phyloP scores from a whole-genome alignment of 805 yeast species.

The Kuraishia floccosa region DNA sequence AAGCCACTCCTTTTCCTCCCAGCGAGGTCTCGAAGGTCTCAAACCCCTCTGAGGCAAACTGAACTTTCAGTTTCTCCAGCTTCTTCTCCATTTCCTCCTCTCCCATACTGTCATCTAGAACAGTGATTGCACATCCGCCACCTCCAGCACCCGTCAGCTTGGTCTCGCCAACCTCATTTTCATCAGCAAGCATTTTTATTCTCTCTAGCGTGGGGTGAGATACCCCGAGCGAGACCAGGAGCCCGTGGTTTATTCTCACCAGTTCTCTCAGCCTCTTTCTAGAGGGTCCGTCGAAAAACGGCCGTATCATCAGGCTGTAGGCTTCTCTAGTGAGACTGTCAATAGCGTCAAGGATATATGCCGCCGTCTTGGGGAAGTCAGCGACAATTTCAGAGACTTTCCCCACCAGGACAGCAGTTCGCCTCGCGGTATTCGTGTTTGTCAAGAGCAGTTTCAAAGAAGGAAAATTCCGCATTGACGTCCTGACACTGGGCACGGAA shows the following conservation, averaged over 20 bases:
- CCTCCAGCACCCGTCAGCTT: slow-evolving; percentile 99
- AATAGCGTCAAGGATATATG: slow-evolving; percentile 63
- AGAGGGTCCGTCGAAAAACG: slow-evolving; percentile 30
- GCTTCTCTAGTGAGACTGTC: slow-evolving; percentile 67
- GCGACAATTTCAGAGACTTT: slow-evolving; percentile 49
- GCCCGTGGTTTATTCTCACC: slow-evolving; percentile 77
- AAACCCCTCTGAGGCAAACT: slow-evolving; percentile 38
- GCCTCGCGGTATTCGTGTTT: slow-evolving; percentile 78
- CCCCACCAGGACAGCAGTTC: slow-evolving; percentile 76
- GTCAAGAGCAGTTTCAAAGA: slow-evolving; percentile 64
- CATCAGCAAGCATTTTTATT: slow-evolving; percentile 57
- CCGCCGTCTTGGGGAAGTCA: slow-evolving; percentile 41
- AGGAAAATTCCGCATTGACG: slow-evolving; percentile 65
- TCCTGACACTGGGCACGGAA: slow-evolving; percentile 50
- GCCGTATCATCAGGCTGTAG: slow-evolving; percentile 45
- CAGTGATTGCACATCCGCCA: slow-evolving; percentile 95
- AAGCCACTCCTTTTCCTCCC: slow-evolving; percentile 88
- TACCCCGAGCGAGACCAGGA: slow-evolving; percentile 78
- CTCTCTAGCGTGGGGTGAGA: slow-evolving; percentile 86
- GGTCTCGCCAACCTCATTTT: slow-evolving; percentile 64
- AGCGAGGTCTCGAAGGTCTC: slow-evolving; percentile 69
- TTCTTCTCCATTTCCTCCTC: slow-evolving; percentile 20
- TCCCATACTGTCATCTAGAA: slow-evolving; percentile 38
- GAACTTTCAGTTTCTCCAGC: slow-evolving; percentile 21
- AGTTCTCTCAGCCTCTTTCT: slow-evolving; percentile 42